Conservation (phyloP, 257 asterid species). For the Solanum stenotomum region DNA sequence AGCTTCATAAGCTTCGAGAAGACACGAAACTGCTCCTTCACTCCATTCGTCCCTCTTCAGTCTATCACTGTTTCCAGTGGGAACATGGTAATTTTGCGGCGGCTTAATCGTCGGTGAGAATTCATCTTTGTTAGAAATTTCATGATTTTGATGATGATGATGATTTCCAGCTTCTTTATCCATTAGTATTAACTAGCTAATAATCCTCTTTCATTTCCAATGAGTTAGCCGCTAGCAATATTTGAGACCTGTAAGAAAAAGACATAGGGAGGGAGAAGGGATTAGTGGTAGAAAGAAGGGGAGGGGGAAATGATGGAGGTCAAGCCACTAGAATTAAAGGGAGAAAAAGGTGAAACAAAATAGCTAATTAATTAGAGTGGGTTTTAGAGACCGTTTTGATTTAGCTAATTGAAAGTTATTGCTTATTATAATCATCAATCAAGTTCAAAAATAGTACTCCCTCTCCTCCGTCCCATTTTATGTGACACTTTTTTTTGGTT, state of each 20-base stretch:
- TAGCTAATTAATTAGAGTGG: not conserved
- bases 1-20: constrained; percentile 71
- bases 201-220: not conserved
- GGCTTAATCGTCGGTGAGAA: not conserved
- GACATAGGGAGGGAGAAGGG: not conserved
- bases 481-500: rapidly evolving
- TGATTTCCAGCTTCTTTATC: constrained; percentile 25
- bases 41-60: constrained; percentile 88
- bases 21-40: constrained; percentile 70
- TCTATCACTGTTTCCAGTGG: constrained; percentile 23
- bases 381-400: not conserved
- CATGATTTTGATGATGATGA: not conserved
- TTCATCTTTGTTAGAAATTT: not conserved
- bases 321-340: constrained; percentile 50
- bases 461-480: too few species aligned
- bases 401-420: not conserved
- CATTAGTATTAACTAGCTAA: constrained; percentile 10
- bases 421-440: not conserved
- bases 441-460: not conserved
- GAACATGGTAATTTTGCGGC: not conserved
- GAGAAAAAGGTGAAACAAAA: constrained; percentile 15
- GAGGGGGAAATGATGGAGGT: constrained; percentile 6
- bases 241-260: constrained; percentile 11
- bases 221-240: constrained; percentile 35
- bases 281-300: not conserved